A percentile compares a stretch with the other conserved stretches of the same genome.
phyloP scores from a whole-genome alignment of 306 rosid species.

The Sindora glabra region DNA sequence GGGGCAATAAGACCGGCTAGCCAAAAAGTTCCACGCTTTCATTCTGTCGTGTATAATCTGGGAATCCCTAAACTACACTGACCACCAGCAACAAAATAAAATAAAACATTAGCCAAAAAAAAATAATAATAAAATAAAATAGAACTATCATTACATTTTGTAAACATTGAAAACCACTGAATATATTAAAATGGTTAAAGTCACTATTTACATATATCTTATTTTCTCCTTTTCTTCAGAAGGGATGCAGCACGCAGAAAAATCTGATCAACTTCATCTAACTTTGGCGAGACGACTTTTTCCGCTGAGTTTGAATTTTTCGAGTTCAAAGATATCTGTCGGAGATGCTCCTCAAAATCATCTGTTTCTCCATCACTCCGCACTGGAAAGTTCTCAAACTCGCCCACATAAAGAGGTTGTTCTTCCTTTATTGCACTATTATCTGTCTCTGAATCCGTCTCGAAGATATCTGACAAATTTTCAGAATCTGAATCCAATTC shows the following conservation, averaged over 20 bases:
- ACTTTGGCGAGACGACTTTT: constrained; percentile 36
- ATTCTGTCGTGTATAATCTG: too few species aligned
- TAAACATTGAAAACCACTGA: neutral
- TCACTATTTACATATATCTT: constrained; percentile 6
- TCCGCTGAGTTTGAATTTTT: constrained; percentile 19
- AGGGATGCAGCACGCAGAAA: constrained; percentile 68
- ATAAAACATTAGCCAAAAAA: too few species aligned
- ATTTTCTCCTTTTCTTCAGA: constrained; percentile 53
- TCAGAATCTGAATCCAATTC: constrained; percentile 52
- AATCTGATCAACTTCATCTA: constrained; percentile 75
- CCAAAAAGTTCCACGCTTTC: too few species aligned
- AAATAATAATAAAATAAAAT: too few species aligned
- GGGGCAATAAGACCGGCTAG: too few species aligned
- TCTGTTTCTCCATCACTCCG: constrained; percentile 36
- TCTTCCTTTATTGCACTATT: constrained; percentile 29
- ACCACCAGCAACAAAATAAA: constrained; percentile 39
- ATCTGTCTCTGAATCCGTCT: constrained; percentile 61
- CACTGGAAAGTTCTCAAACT: constrained; percentile 56
- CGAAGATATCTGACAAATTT: constrained; percentile 65
- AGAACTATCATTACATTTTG: neutral
- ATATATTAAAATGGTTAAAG: neutral
- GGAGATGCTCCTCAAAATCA: constrained; percentile 68
- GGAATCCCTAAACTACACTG: too few species aligned
- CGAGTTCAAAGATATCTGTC: constrained; percentile 50
- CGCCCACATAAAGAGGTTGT: constrained; percentile 68